Conservation (phyloP, 2,329 filamentous ascomycete species). For the Colletotrichum neosansevieriae region DNA sequence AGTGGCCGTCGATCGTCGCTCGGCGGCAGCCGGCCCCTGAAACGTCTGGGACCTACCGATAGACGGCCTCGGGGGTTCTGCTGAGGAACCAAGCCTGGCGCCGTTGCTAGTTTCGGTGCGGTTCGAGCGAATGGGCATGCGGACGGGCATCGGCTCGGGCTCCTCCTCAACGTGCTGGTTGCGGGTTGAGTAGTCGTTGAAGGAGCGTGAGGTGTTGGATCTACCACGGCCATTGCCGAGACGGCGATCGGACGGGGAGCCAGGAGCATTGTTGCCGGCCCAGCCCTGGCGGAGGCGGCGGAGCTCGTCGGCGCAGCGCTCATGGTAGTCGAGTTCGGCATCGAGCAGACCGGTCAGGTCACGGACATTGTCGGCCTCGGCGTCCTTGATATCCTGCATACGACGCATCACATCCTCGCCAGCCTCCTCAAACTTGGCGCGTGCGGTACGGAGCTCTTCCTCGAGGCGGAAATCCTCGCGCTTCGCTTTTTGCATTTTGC, state of each 20-base stretch:
- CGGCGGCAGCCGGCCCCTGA: conserved; percentile 45
- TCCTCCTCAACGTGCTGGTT: conserved; percentile 48
- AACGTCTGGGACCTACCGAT: conserved; percentile 55
- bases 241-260: conserved; percentile 42
- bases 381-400: conserved; percentile 97
- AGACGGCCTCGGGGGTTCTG: conserved; percentile 52
- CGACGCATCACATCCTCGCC: conserved; percentile 90
- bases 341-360: conserved; percentile 88
- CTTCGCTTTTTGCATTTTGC: conserved; percentile 93
- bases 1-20: conserved; percentile 36
- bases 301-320: conserved; percentile 88
- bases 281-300: conserved; percentile 64
- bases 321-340: conserved; percentile 90
- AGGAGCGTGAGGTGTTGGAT: conserved; percentile 63
- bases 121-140: conserved; percentile 59
- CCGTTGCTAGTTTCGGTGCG: conserved; percentile 41
- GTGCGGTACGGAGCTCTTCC: conserved; percentile 90
- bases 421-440: conserved; percentile 96
- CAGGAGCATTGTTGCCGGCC: conserved; percentile 46
- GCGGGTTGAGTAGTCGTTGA: conserved; percentile 48
- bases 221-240: conserved; percentile 52
- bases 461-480: conserved; percentile 94
- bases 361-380: conserved; percentile 83
- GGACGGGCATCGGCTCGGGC: conserved; percentile 50
- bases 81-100: conserved; percentile 46